These are phyloP conservation scores for Misopates orontium DNA, from an alignment of 257 asterid species.

Conservation along the genomic window DNA sequence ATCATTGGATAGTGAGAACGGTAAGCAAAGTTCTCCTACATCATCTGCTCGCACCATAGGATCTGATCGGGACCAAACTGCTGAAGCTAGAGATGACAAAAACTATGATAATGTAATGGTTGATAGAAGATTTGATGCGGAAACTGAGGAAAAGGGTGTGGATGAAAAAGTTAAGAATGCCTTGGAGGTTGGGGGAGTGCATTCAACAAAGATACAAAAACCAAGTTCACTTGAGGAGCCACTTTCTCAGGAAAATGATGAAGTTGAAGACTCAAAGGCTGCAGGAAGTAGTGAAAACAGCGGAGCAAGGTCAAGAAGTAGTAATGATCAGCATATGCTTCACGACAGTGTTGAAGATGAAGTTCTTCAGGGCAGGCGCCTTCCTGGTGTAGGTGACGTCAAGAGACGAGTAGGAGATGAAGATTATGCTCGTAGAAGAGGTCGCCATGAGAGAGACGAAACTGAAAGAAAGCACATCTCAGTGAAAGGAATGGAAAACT, in stretches of 20 bases:
- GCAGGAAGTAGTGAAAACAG: slow-evolving; percentile 72
- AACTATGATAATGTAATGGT: slow-evolving; percentile 43
- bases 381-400: slow-evolving; percentile 35
- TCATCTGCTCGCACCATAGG: slow-evolving; percentile 47
- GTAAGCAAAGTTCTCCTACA: slow-evolving; percentile 36
- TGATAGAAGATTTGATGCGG: slow-evolving; percentile 46
- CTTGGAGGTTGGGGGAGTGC: slow-evolving; percentile 41
- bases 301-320: slow-evolving; percentile 78
- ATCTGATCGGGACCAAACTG: slow-evolving; percentile 49
- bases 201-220: slow-evolving; percentile 43
- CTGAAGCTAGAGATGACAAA: slow-evolving; percentile 38
- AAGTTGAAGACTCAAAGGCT: slow-evolving; percentile 58
- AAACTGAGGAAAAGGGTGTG: slow-evolving; percentile 42
- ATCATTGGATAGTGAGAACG: slow-evolving; percentile 49
- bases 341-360: slow-evolving; percentile 63
- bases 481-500: slow-evolving; percentile 63
- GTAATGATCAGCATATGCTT: slow-evolving; percentile 52
- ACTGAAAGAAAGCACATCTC: slow-evolving; percentile 45
- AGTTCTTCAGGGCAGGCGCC: slow-evolving; percentile 60
- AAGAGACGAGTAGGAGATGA: slow-evolving; percentile 55
- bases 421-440: slow-evolving; percentile 45
- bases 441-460: slow-evolving; percentile 63
- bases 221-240: slow-evolving; percentile 45
- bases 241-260: slow-evolving; percentile 57
- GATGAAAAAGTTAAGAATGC: slow-evolving; percentile 37